Percentiles rank a stretch among this genome's conserved stretches.
phyloP scores from a whole-genome alignment of 345 rosid genomes.

The Hirschfeldia incana region DNA sequence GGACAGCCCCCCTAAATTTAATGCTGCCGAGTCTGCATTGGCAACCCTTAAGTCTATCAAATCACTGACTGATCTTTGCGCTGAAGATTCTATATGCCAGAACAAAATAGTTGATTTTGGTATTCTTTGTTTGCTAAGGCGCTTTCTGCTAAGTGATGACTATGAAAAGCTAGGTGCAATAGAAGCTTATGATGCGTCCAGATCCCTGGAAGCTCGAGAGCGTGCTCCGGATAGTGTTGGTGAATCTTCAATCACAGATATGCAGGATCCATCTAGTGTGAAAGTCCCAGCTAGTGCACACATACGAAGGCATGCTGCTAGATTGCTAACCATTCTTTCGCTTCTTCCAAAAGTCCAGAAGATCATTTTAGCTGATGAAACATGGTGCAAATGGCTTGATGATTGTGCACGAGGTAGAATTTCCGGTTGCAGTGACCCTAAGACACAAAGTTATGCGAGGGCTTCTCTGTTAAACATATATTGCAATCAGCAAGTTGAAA shows the following conservation, averaged over 20 bases:
- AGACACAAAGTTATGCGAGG: constrained; percentile 88
- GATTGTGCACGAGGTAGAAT: constrained; percentile 83
- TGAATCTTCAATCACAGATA: constrained; percentile 47
- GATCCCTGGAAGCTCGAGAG: constrained; percentile 62
- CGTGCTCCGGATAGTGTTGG: constrained; percentile 44
- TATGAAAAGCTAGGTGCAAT: constrained; percentile 85
- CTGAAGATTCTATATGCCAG: constrained; percentile 67
- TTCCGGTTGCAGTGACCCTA: constrained; percentile 76
- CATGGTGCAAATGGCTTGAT: constrained; percentile 89
- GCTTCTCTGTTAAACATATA: constrained; percentile 68
- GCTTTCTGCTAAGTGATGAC: constrained; percentile 81
- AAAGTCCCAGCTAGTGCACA: constrained; percentile 90
- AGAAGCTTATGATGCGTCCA: constrained; percentile 93
- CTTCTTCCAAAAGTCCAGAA: constrained; percentile 76
- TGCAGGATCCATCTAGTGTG: constrained; percentile 57
- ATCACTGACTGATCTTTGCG: constrained; percentile 79
- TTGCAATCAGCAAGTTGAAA: constrained; percentile 53
- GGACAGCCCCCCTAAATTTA: constrained; percentile 57
- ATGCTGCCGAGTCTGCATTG: constrained; percentile 85
- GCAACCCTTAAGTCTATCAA: constrained; percentile 88
- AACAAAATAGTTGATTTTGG: constrained; percentile 66
- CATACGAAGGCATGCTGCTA: constrained; percentile 91
- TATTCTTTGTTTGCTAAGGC: constrained; percentile 78
- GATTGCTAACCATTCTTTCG: constrained; percentile 80
- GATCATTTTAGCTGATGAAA: constrained; percentile 62